Conservation (phyloP, 2,329 filamentous ascomycete genomes). For the Claviceps sp. region DNA sequence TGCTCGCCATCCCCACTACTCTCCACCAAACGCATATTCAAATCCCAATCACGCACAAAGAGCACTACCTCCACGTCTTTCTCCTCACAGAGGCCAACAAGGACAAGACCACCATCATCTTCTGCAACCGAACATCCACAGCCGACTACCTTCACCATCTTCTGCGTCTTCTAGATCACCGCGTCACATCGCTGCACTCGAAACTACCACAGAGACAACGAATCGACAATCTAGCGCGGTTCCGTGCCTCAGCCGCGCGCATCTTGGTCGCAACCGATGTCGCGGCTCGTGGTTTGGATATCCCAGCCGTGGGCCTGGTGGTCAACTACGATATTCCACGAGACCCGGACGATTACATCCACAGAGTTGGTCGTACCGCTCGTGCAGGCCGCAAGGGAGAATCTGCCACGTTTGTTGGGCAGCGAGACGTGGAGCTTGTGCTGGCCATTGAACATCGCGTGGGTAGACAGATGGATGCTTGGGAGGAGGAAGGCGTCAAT, state of each 20-base stretch:
- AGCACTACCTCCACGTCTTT: constrained; percentile 87
- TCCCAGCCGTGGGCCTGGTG: constrained; percentile 79
- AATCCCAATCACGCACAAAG: constrained; percentile 81
- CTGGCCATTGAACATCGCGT: constrained; percentile 79
- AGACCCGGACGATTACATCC: constrained; percentile 96
- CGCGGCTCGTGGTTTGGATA: constrained; percentile 85
- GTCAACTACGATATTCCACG: constrained; percentile 93
- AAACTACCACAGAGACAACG: constrained; percentile 73
- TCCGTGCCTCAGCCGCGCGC: constrained; percentile 77
- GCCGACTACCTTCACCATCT: constrained; percentile 83
- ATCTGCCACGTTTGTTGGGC: constrained; percentile 77
- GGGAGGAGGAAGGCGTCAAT: constrained; percentile 83
- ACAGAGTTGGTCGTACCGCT: constrained; percentile 88
- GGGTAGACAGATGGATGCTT: constrained; percentile 66
- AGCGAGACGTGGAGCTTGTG: constrained; percentile 85
- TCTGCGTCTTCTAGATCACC: constrained; percentile 72
- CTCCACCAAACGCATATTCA: constrained; percentile 77
- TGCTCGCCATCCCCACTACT: constrained; percentile 64
- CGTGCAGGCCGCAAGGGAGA: constrained; percentile 77
- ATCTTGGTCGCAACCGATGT: constrained; percentile 94
- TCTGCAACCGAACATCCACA: constrained; percentile 83
- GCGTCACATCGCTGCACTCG: constrained; percentile 84
- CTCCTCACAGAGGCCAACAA: constrained; percentile 66
- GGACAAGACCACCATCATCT: constrained; percentile 73
- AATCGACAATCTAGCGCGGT: constrained; percentile 76